These are phyloP conservation scores for Arthonia radiata DNA, from an alignment of 495 filamentous ascomycete species.

Conservation along the genomic window DNA sequence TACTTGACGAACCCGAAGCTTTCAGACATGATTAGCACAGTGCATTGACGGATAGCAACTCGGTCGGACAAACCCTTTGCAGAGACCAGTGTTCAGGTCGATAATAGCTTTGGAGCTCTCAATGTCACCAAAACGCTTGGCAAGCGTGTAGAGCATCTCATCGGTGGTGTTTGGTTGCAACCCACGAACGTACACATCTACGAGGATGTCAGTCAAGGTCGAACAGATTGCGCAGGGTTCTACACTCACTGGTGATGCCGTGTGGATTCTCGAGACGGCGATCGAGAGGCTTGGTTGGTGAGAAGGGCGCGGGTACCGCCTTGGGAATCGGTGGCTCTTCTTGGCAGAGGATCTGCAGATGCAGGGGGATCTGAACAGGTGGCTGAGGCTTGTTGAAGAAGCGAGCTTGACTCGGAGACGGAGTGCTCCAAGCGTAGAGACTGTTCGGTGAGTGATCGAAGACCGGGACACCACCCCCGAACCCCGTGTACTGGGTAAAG, in stretches of 20 bases:
- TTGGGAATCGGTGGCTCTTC: conserved; percentile 62
- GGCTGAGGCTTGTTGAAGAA: conserved; percentile 13
- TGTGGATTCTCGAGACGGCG: conserved; percentile 79
- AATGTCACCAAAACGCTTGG: conserved; percentile 66
- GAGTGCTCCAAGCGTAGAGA: conserved; percentile 17
- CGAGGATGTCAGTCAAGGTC: no score
- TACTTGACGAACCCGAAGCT: conserved; percentile 97
- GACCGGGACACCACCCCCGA: conserved; percentile 23
- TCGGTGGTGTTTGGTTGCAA: conserved; percentile 87
- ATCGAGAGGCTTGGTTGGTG: conserved; percentile 53
- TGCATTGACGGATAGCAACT: no score
- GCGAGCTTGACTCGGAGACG: conserved; percentile 37
- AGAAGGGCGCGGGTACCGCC: conserved; percentile 59
- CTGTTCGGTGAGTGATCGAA: conserved; percentile 32
- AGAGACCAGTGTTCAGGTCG: conserved; percentile 66
- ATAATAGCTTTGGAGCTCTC: conserved; percentile 94
- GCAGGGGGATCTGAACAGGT: conserved; percentile 28
- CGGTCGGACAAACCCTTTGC: conserved; percentile 54
- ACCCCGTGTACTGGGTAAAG: conserved; percentile 21
- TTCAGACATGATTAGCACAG: conserved; percentile 1
- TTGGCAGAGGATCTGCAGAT: conserved; percentile 44
- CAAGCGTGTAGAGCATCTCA: conserved; percentile 60
- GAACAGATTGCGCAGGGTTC: no score
- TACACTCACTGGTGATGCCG: conserved; percentile 64
- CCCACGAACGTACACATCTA: conserved; percentile 94